Base-by-base conservation (phyloP, 148 eudicot species). In the Nyssa sinensis region DNA sequence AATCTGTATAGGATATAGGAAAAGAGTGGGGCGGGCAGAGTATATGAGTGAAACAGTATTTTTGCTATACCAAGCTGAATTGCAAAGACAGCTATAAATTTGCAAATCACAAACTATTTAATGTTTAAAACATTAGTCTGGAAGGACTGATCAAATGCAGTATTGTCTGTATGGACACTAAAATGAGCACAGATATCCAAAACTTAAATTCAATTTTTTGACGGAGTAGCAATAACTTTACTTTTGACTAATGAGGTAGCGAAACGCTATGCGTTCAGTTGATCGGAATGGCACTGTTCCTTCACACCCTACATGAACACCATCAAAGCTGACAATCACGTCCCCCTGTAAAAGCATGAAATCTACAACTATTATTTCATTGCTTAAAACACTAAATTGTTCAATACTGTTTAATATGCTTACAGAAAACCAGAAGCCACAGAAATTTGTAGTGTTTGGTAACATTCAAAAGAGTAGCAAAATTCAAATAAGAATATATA, bases 231-330 rank as follows among this genome's bases (percentile, higher is more conserved):
- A 67, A 72, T 35, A 47, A 44, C 64, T 33, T 86, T 94, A 92
- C 97, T 89, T 94, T 84, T 90, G 94, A 87, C 96, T 94, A 70
- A 92, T 85, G 77, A 94, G 92, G 84, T 90, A 94, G 79, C 97
- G 97, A 76, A 94, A 94, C 73, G 97, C 98, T 75, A 94, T 94
- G 77, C 97, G 98, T 74, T 92, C 97, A 73, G 89, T 87, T 51
- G 96, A 85, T 76, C 94, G 86, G 82, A 92, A 94, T 39, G 97
- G 98, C 74, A 94, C 98, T n/a, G 98, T 94, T 80, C 97, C 98
- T 90, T 94, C 98, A 77, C 81, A 75, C 72, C 97, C 98, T 63
- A 94, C 89, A 58, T 73, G 84, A 74, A 90, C 83, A 59, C 84
- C 93, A 64, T 94, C 93, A 82, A 94, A 94, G 79, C 93, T 92